phyloP scores from a whole-genome alignment of 2,329 filamentous ascomycete species.

The Pseudopyricularia javanii region DNA sequence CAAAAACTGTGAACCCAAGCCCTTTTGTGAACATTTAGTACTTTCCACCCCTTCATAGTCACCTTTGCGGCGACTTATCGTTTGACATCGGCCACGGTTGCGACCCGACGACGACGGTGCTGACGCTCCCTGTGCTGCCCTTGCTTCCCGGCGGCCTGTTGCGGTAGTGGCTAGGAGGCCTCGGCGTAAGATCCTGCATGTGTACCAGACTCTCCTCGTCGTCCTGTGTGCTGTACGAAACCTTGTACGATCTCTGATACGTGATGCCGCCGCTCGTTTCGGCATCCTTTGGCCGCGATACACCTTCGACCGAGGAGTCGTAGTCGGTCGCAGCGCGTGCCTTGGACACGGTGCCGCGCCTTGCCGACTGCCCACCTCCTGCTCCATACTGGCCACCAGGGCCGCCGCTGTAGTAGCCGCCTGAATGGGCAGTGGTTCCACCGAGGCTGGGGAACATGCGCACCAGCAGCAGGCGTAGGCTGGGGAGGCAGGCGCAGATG shows the following conservation, averaged over 20 bases:
- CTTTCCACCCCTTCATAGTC: too few species aligned
- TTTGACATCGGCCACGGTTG: too few species aligned
- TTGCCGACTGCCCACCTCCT: neutral
- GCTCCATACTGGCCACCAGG: neutral
- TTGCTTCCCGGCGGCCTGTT: neutral
- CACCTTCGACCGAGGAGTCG: neutral
- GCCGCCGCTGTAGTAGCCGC: neutral
- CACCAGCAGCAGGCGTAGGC: slow-evolving; percentile 15
- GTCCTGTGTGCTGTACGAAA: slow-evolving; percentile 8
- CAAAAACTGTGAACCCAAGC: too few species aligned
- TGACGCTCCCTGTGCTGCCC: neutral
- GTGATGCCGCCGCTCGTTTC: slow-evolving; percentile 8
- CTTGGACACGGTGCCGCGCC: neutral
- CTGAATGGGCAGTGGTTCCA: slow-evolving; percentile 2
- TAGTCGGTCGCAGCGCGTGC: neutral
- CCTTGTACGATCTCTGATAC: slow-evolving; percentile 6
- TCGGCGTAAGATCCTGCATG: slow-evolving; percentile 7
- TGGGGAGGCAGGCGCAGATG: slow-evolving; percentile 20
- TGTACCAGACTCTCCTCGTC: slow-evolving; percentile 9
- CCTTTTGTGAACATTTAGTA: too few species aligned
- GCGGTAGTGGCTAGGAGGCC: neutral
- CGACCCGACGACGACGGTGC: neutral
- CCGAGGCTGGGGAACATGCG: slow-evolving; percentile 13
- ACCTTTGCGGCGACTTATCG: too few species aligned
- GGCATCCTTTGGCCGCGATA: neutral